Evolutionary conservation across 1,284 basidiomycete species (phyloP).

Genomic region (Cryptococcus maquisensis): DNA sequence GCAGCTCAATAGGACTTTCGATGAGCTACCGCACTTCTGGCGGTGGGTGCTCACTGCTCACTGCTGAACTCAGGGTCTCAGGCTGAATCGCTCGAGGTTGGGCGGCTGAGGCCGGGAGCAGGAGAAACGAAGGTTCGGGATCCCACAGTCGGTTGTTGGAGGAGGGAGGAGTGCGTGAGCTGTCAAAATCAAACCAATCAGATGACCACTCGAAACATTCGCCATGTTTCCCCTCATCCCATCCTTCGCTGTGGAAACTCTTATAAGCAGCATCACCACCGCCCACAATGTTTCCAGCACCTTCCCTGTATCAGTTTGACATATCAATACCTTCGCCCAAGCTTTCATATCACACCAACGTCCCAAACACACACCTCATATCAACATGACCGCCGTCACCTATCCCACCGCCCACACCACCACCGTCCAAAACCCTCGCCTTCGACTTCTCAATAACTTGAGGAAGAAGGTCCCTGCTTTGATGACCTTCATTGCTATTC

Average conservation of each 20-base stretch:
- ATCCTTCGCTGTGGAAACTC: neutral
- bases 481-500: conserved; percentile 33
- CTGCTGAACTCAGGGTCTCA: no score
- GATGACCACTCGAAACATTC: no score
- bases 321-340: neutral
- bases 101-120: no score
- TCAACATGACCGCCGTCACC: conserved; percentile 1
- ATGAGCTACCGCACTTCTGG: no score
- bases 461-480: conserved; percentile 17
- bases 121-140: no score
- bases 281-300: neutral
- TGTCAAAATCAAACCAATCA: no score
- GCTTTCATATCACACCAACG: neutral
- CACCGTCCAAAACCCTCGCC: conserved; percentile 24
- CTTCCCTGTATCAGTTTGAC: neutral
- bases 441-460: conserved; percentile 29
- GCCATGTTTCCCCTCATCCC: no score
- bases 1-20: no score
- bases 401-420: conserved; percentile 29
- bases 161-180: no score
- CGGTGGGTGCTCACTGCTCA: no score
- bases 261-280: neutral
- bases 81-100: no score
- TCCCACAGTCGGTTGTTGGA: no score
- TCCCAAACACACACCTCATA: neutral